phyloP scores from a whole-genome alignment of 2,329 filamentous ascomycete species.

The Venturia oleaginea region DNA sequence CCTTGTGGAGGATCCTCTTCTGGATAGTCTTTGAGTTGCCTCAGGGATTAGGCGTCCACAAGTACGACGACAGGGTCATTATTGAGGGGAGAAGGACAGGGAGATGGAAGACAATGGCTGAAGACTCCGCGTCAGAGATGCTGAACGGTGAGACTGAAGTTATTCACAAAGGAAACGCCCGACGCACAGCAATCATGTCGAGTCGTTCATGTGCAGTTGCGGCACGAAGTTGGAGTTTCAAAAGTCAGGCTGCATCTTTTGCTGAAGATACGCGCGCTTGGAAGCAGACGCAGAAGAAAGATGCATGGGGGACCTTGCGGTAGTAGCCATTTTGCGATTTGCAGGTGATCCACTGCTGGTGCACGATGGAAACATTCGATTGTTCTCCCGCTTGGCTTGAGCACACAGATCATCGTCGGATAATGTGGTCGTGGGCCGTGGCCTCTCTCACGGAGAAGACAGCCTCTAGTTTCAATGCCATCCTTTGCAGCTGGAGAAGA shows the following conservation, averaged over 20 bases:
- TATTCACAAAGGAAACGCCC: background rate
- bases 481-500: background rate
- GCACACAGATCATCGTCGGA: background rate
- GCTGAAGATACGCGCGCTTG: background rate
- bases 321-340: background rate
- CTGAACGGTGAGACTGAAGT: background rate
- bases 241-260: background rate
- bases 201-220: slow-evolving; percentile 1
- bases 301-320: slow-evolving; percentile 2
- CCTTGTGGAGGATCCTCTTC: background rate
- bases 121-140: background rate
- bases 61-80: slow-evolving; percentile 2
- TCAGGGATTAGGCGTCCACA: background rate
- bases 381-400: background rate
- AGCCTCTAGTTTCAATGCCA: too few relatives aligned
- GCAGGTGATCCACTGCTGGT: background rate
- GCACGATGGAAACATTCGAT: slow-evolving; percentile 1
- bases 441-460: too few relatives aligned
- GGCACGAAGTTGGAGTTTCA: background rate
- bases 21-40: background rate
- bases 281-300: background rate
- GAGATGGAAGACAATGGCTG: background rate
- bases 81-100: background rate
- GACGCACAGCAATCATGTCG: background rate
- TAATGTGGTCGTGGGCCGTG: background rate